These are phyloP conservation scores for Quercus cerris DNA, from an alignment of 306 rosid species.

Conservation along the genomic window DNA sequence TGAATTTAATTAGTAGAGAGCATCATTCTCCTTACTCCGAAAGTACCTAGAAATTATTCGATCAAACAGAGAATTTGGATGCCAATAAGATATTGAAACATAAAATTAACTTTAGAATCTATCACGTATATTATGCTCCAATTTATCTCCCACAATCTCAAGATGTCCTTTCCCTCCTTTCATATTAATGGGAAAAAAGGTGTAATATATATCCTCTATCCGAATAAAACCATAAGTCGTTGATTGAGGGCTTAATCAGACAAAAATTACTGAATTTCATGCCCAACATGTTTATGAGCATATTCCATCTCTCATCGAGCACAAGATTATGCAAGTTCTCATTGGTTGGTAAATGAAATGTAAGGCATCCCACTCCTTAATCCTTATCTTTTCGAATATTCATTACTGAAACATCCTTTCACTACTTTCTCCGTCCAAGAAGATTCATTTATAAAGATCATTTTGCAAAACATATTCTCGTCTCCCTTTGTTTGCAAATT, in stretches of 20 bases:
- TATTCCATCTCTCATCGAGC: not conserved
- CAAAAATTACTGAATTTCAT: not conserved
- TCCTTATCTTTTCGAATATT: constrained; percentile 25
- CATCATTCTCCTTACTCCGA: no score
- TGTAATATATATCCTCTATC: not conserved
- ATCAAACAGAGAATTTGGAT: not conserved
- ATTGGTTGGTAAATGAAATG: constrained; percentile 10
- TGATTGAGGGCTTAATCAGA: not conserved
- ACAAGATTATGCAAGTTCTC: not conserved
- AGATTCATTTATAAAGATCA: constrained; percentile 15
- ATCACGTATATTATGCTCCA: not conserved
- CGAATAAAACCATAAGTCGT: not conserved
- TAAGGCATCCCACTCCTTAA: constrained; percentile 6
- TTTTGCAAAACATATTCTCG: not conserved
- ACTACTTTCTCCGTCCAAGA: not conserved
- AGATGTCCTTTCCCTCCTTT: not conserved
- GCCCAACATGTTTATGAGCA: constrained; percentile 4
- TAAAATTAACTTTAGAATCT: not conserved
- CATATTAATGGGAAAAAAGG: not conserved
- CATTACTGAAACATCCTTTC: constrained; percentile 8
- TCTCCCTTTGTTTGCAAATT: no score
- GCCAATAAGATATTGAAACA: not conserved
- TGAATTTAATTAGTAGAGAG: no score
- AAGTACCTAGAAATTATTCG: no score
- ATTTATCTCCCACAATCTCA: not conserved